Evolutionary conservation across 495 filamentous ascomycete species (phyloP).

Genomic region (Penicillium crystallinum): DNA sequence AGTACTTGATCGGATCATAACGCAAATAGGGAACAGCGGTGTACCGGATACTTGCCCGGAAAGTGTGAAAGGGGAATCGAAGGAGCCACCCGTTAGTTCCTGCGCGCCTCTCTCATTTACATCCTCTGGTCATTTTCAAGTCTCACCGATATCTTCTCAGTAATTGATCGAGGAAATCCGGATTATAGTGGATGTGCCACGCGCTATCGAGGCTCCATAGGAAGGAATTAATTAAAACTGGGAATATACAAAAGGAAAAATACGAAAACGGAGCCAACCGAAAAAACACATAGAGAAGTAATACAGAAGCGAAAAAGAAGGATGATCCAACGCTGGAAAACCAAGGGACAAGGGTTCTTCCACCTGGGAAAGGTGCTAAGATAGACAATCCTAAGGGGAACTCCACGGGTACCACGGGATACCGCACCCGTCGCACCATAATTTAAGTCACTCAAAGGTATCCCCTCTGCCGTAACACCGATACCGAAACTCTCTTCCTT

Average conservation of each 20-base stretch:
- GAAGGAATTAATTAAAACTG: neutral
- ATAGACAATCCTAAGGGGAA: conserved; percentile 13
- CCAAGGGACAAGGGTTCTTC: conserved; percentile 5
- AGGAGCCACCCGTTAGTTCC: conserved; percentile 8
- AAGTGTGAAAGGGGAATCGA: conserved; percentile 2
- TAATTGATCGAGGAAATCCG: too few relatives aligned
- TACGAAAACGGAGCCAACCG: too few relatives aligned
- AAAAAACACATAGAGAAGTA: neutral
- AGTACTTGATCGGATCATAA: conserved; percentile 6
- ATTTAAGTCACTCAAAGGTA: conserved; percentile 4
- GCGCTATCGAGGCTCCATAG: too few relatives aligned
- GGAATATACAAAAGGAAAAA: neutral
- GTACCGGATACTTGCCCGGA: conserved; percentile 5
- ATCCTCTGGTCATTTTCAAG: conserved; percentile 2
- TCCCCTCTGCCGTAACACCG: conserved; percentile 9
- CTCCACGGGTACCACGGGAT: conserved; percentile 1
- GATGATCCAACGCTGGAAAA: conserved; percentile 22
- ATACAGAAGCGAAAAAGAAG: conserved; percentile 1
- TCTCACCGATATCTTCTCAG: neutral
- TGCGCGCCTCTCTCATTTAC: conserved; percentile 4
- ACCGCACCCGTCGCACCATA: neutral
- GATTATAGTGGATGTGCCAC: too few relatives aligned
- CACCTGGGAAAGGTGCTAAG: conserved; percentile 23
- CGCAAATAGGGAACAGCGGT: conserved; percentile 1
- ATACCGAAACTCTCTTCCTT: conserved; percentile 15